Evolutionary conservation across 164 flowering plant species (phyloP), one percentile per base, ranked within the genome.

Genomic region (Stephania yunnanensis): DNA sequence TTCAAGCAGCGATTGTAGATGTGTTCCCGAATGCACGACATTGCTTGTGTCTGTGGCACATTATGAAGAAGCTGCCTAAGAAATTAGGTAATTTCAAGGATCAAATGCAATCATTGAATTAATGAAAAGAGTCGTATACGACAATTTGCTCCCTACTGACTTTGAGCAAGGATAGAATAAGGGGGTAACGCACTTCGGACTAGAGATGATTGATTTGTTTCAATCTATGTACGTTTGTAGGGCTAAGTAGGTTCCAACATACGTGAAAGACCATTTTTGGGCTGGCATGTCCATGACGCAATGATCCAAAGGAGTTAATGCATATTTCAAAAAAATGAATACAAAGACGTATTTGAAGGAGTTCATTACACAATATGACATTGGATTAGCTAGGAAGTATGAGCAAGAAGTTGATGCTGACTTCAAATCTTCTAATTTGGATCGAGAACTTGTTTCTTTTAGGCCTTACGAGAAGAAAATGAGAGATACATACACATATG

Each of bases 31-130:
- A 10, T 25, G 46, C 76, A 2, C 42, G 19, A 3, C 71, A 20
- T 74, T 70, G 70, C 8, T 13, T 67, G n/a, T 74, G 76, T 1
- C 71, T 74, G 4, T 68, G 66, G 66, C 76, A 74, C n/a, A 68
- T 74, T 36, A 36, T 36, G 42, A 36, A 36, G 42, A 15, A 50
- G 22, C 15, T 36, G 42, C 42, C 42, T 67, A 67, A 4, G 31
- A 50, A 20, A 13, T 74, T 53, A 61, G 64, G 2, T 31, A 74
- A 25, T 46, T 4, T 0, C 4, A 36, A 1, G 42, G 4, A 36
- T 4, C 42, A 1, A 36, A 36, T 30, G 9, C n/a, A 67, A 6
- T 50, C 71, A 7, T 66, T 46, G 9, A 4, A 46, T 8, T 65
- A 74, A 9, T 48, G 7, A 7, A 19, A 50, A 13, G 30, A 36